Percentiles rank a stretch among this genome's conserved stretches.
Evolutionary conservation across 208 protist genomes (phyloP).

Genomic region (Leishmania major): DNA sequence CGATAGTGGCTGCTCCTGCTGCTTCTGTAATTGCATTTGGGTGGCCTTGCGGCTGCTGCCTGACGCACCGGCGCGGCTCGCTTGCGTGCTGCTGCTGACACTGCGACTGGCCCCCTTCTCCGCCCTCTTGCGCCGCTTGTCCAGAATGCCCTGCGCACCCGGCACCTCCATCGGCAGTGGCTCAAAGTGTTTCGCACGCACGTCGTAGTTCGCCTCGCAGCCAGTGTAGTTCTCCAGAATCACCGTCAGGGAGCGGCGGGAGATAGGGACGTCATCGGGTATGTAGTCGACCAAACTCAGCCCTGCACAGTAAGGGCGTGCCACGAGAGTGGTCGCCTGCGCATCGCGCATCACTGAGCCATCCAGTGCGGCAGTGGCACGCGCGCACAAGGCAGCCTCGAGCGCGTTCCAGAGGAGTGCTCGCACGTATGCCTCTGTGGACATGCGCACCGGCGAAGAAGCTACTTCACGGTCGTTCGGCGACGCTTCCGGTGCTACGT

Average conservation of each 20-base stretch:
- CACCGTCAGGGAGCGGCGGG: slow-evolving; percentile 39
- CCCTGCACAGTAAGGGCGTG: slow-evolving; percentile 48
- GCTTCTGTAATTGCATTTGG: neutral
- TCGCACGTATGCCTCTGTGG: slow-evolving; percentile 35
- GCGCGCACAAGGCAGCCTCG: slow-evolving; percentile 10
- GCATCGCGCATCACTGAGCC: neutral
- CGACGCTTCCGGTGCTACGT: slow-evolving; percentile 38
- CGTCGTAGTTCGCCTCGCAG: slow-evolving; percentile 56
- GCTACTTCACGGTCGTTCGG: neutral
- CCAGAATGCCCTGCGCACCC: slow-evolving; percentile 13
- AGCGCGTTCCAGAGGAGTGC: slow-evolving; percentile 44
- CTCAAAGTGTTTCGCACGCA: slow-evolving; percentile 38
- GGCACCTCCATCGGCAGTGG: slow-evolving; percentile 36
- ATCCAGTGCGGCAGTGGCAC: neutral
- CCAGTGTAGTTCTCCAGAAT: slow-evolving; percentile 64
- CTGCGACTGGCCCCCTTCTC: neutral
- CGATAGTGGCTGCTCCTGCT: slow-evolving; percentile 3
- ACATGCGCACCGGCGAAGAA: slow-evolving; percentile 3
- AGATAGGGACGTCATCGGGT: slow-evolving; percentile 61
- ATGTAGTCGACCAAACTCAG: slow-evolving; percentile 45
- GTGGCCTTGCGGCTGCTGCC: neutral
- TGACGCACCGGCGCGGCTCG: neutral
- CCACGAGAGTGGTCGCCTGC: neutral
- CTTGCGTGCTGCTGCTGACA: neutral
- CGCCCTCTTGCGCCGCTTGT: slow-evolving; percentile 16